These are phyloP conservation scores for Dactylonectria estremocensis DNA, from an alignment of 2,329 filamentous ascomycete genomes.

Conservation along the genomic window DNA sequence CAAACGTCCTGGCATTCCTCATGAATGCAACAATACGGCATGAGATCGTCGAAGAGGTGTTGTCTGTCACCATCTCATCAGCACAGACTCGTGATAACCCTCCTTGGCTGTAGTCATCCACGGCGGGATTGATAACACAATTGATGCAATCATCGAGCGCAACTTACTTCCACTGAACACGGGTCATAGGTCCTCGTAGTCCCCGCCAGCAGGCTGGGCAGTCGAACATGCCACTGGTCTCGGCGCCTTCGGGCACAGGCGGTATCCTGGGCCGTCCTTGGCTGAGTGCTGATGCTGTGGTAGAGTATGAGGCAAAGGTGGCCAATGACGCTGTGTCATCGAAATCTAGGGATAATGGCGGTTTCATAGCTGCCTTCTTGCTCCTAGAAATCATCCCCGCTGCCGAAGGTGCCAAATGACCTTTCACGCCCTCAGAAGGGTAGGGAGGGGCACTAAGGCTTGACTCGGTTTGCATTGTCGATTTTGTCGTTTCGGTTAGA, in stretches of 20 bases:
- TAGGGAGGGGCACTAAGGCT: background rate
- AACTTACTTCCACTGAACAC: slow-evolving; percentile 16
- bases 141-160: background rate
- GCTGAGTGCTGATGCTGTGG: slow-evolving; percentile 5
- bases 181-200: background rate
- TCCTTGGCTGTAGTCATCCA: background rate
- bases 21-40: background rate
- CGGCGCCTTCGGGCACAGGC: slow-evolving; percentile 3
- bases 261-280: slow-evolving; percentile 10
- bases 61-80: background rate
- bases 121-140: background rate
- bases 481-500: background rate
- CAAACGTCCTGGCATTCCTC: background rate
- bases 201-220: slow-evolving; percentile 10
- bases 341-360: background rate
- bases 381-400: background rate
- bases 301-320: slow-evolving; percentile 21
- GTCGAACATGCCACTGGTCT: slow-evolving; percentile 1
- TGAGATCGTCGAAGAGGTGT: background rate
- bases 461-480: background rate
- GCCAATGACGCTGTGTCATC: slow-evolving; percentile 12
- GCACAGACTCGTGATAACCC: background rate
- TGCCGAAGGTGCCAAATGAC: background rate
- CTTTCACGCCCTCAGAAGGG: background rate
- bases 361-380: background rate